These are phyloP conservation scores for Paracorniculantispora psalliotae DNA, from an alignment of 2,329 filamentous ascomycete genomes.

Conservation along the genomic window DNA sequence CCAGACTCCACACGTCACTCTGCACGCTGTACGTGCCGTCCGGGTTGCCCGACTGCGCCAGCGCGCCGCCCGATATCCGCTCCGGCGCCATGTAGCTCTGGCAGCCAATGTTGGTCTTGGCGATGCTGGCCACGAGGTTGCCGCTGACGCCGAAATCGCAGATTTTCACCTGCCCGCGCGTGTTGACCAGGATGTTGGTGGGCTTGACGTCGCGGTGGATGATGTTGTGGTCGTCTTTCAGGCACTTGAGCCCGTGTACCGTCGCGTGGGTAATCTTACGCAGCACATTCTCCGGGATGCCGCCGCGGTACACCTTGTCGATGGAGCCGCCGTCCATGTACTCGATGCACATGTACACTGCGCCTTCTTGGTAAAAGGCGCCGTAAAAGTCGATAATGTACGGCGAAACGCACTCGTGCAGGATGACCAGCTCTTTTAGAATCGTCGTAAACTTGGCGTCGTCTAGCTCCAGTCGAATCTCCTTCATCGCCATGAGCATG, in stretches of 20 bases:
- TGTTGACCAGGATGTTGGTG: conserved; percentile 95
- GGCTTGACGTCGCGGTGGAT: conserved; percentile 98
- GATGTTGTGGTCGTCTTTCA: conserved; percentile 98
- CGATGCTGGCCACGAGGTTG: conserved; percentile 94
- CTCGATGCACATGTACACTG: conserved; percentile 98
- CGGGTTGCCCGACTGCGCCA: conserved; percentile 62
- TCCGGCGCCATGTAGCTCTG: conserved; percentile 99
- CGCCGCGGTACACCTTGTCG: conserved; percentile 89
- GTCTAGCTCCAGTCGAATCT: conserved; percentile 90
- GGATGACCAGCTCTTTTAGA: conserved; percentile 92
- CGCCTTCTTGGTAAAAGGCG: conserved; percentile 97
- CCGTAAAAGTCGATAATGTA: conserved; percentile 99
- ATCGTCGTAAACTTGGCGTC: conserved; percentile 96
- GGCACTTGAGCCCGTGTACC: conserved; percentile 80
- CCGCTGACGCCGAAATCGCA: conserved; percentile 98
- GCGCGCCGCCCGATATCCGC: conserved; percentile 81
- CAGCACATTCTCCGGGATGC: conserved; percentile 82
- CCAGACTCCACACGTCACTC: conserved; percentile 96
- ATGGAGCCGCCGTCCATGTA: conserved; percentile 99
- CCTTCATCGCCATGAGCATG: conserved; percentile 97
- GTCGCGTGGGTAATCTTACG: conserved; percentile 88
- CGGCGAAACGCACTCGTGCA: conserved; percentile 90
- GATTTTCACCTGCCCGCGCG: conserved; percentile 87
- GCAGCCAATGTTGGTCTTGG: conserved; percentile 97
- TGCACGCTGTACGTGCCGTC: conserved; percentile 95